Base-by-base conservation (phyloP, 164 flowering plant genomes). In the Macadamia integrifolia region DNA sequence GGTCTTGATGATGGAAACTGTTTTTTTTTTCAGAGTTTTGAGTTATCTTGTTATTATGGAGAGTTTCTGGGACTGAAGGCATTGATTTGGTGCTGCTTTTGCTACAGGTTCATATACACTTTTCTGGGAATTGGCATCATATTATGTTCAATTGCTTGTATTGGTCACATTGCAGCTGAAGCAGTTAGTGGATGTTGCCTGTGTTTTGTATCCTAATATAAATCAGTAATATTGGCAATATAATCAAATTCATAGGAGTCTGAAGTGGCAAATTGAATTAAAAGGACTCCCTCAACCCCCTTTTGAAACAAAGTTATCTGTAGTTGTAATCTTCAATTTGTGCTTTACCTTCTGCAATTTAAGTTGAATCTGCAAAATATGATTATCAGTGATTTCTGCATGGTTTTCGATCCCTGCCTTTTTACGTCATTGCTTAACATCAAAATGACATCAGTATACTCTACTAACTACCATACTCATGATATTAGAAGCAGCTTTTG, bases 91-190 rank as follows among this genome's bases (percentile, higher is more conserved):
- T 58, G 29, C 9, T 61, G 55, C 43, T 72, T 2, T 67, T 29
- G 60, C 60, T 58, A n/a, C 91, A 92, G 97, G 95, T 89, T 92
- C 76, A 89, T 89, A 69, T 88, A 89, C 82, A 76, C 77, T 6
- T 86, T 86, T 60, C 81, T 89, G 92, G 85, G 88, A 50, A 66
- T 86, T 68, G 97, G 95, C 62, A 71, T 88, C 61, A 42, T 81
- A 76, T 7, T 88, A 60, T 88, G 91, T 53, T 83, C 76, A 53
- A 74, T 88, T 58, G 75, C 89, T 58, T 84, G 85, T 67, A 70
- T 85, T 53, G 97, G 97, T 60, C 87, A 85, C 78, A 81, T 88
- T 73, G 93, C 87, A 18, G 90, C 92, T 35, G 93, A 89, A 76
- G 76, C 87, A 17, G 66, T 83, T 57, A 83, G 79, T 71, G 89